Evolutionary conservation across 2,329 filamentous ascomycete genomes (phyloP), one percentile per base, ranked within the genome.

Genomic region (Xylaria sp.): DNA sequence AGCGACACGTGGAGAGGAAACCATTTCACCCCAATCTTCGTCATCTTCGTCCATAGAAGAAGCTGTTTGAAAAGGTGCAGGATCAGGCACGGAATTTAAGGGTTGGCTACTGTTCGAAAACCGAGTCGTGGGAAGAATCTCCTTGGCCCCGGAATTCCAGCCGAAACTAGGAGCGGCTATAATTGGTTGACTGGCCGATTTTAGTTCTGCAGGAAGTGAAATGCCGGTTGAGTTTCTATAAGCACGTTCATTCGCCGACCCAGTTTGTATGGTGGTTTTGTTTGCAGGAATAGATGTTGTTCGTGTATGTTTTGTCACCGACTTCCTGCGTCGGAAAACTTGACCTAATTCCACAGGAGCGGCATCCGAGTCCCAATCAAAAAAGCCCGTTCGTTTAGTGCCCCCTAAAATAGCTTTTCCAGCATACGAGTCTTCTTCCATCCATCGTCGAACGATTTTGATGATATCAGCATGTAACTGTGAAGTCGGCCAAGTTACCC

Each of bases 21-120:
- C 79, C 86, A 89, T 89, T 67, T 89, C 86, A 1, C 86, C 86
- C 86, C 86, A 89, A 42, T 88, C 86, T 50, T 87, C 85, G 1
- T 87, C 85, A 5, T 86, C 85, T 5, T 79, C 78, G 0, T 75
- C 75, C 0, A 72, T 15, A 27, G 11, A 36, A 27, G 11, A 36
- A 9, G 57, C 44, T 10, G 56, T 51, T 57, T 61, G 62, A 22
- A 58, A 11, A 33, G 51, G 22, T n/a, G 25, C n/a, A 20, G 62
- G 44, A 9, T 27, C 45, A 20, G 49, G 20, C 9, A 29, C 15
- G 20, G 25, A 15, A 49, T 29, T 44, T 33, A 2, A 42, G 13
- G 5, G 20, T 29, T 59, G 53, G 44, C 22, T 42, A 22, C 3
- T 53, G 9, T 5, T 20, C 47, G 44, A 20, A 27, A 31, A 31